Conservation (phyloP, 108 stramenopile species). For the Pseudonitzschia multiseries region DNA sequence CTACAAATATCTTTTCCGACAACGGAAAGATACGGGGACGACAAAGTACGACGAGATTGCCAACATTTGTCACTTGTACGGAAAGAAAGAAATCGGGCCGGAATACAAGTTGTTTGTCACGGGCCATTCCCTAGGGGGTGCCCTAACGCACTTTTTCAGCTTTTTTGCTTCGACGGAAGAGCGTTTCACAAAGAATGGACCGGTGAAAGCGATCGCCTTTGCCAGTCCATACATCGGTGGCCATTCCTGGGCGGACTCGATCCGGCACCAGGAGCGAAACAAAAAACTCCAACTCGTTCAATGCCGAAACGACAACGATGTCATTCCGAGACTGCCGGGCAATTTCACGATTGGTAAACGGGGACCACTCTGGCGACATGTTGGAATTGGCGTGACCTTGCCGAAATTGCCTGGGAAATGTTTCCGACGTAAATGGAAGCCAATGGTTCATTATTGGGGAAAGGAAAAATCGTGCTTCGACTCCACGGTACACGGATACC, state of each 20-base stretch:
- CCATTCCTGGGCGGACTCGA: conserved; percentile 52
- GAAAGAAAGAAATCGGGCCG: conserved; percentile 46
- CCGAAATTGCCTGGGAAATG: neutral
- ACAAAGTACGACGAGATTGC: conserved; percentile 74
- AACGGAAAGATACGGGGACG: conserved; percentile 61
- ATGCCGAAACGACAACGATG: conserved; percentile 50
- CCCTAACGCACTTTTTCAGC: conserved; percentile 53
- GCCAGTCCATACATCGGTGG: conserved; percentile 58
- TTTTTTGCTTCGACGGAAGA: conserved; percentile 69
- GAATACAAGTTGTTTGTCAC: conserved; percentile 58
- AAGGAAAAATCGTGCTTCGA: conserved; percentile 15
- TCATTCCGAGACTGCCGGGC: neutral
- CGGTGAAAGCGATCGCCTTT: conserved; percentile 60
- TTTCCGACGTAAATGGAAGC: conserved; percentile 5
- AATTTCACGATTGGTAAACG: conserved; percentile 8
- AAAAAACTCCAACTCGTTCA: conserved; percentile 56
- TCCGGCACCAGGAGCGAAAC: conserved; percentile 53
- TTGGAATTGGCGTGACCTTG: conserved; percentile 35
- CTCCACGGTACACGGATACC: conserved; percentile 13
- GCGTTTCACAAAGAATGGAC: conserved; percentile 61
- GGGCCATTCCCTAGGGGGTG: conserved; percentile 69
- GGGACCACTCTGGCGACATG: conserved; percentile 17
- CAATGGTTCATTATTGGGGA: conserved; percentile 13
- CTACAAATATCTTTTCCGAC: conserved; percentile 59
- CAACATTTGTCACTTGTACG: conserved; percentile 58